Base-by-base conservation (phyloP, 306 rosid species). In the Quercus glauca region DNA sequence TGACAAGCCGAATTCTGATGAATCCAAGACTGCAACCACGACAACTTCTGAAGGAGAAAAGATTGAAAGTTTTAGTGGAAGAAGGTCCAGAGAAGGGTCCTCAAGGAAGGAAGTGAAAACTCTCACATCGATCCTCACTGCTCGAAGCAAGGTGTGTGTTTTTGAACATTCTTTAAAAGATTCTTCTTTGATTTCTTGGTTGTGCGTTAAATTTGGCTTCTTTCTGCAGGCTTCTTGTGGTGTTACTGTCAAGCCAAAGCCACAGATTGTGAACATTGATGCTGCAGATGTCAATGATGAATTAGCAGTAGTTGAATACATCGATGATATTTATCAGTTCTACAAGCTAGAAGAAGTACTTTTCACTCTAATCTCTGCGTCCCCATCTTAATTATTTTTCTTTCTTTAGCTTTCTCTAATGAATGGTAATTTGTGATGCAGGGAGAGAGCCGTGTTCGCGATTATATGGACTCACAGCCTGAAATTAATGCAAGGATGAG, bases 81-180 rank as follows among this genome's bases (percentile, higher is more conserved):
- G 82, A 76, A 83, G 79, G 78, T 14, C 73, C 26, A 87, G 77
- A 79, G 84, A 73, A 11, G 74, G 59, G 33, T 61, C 81, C 14
- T 37, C 79, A 1, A 87, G 26, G 73, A 88, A 89, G 83, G 85
- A 81, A 65, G 86, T n/a, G 68, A 85, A 75, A 82, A 73, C 96
- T 65, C 82, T 90, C 57, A 82, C 81, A 78, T 84, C 98, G 19
- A 85, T 84, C 45, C 98, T 94, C 76, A 71, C 90, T 60, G 92
- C 96, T 51, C 13, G 98, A 87, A 94, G 98, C 98, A 90, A 87
- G 91, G 98, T 91, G 20, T 35, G 13, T 72, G 18, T 23, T 60
- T 28, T 5, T 37, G 25, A 69, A 15, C 71, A 74, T 80, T 23
- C 53, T 49, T 11, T 49, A 49, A 49, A 49, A 49, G 61, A 18